A percentile compares a stretch with the other conserved stretches of the same genome.
These are phyloP conservation scores for Talaromyces marneffei DNA, from an alignment of 2,329 filamentous ascomycete species.

Conservation along the genomic window DNA sequence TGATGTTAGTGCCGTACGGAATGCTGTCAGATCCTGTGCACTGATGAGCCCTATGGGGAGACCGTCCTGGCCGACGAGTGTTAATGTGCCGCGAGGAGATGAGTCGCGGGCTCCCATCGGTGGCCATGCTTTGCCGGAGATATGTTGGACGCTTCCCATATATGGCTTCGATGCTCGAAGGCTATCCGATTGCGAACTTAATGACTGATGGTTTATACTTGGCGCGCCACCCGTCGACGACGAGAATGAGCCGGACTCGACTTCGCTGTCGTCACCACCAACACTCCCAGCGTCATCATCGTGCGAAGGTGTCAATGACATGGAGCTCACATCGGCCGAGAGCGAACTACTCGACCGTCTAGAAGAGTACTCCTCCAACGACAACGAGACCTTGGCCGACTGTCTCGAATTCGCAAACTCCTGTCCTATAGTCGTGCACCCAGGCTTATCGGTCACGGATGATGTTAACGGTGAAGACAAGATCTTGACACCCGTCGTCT, in stretches of 20 bases:
- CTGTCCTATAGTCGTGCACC: conserved; percentile 10
- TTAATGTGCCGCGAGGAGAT: conserved; percentile 53
- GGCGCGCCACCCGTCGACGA: conserved; percentile 23
- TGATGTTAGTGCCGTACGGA: conserved; percentile 58
- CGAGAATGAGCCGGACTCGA: conserved; percentile 1
- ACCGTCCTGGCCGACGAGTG: conserved; percentile 53
- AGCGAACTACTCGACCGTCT: conserved; percentile 12
- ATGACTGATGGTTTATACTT: conserved; percentile 23
- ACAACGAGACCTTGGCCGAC: conserved; percentile 7
- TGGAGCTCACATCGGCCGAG: conserved; percentile 11
- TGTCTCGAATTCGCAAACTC: conserved; percentile 7
- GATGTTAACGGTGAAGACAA: conserved; percentile 46
- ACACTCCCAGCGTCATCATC: not conserved
- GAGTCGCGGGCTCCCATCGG: conserved; percentile 33
- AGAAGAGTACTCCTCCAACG: conserved; percentile 10
- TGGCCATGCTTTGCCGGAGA: conserved; percentile 30
- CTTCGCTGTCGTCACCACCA: conserved; percentile 5
- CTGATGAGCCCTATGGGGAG: conserved; percentile 59
- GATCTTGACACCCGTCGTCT: conserved; percentile 59
- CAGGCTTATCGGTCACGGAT: not conserved
- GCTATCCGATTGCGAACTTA: conserved; percentile 23
- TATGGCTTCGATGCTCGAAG: conserved; percentile 18
- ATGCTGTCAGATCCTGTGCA: conserved; percentile 63
- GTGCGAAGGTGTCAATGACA: conserved; percentile 5
- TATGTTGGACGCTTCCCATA: conserved; percentile 22